A percentile compares a stretch with the other conserved stretches of the same genome.
These are phyloP conservation scores for Plasmopara muralis DNA, from an alignment of 352 stramenopile genomes.

Conservation along the genomic window DNA sequence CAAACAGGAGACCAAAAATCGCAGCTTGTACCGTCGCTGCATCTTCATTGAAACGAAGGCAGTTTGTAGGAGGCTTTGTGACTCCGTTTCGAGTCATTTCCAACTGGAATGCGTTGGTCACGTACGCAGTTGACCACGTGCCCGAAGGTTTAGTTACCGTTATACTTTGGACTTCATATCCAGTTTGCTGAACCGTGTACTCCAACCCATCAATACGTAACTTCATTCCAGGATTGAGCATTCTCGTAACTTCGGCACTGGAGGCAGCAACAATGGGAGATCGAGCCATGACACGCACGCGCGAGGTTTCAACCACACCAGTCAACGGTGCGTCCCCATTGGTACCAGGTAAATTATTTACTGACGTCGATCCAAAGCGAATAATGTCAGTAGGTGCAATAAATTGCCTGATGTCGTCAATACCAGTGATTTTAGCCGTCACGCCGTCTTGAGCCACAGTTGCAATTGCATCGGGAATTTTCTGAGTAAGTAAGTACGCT, in stretches of 20 bases:
- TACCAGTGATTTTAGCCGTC: constrained; percentile 35
- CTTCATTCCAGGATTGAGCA: constrained; percentile 73
- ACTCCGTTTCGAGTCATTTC: constrained; percentile 32
- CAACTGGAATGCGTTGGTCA: constrained; percentile 30
- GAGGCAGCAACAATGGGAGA: constrained; percentile 44
- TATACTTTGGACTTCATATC: constrained; percentile 86
- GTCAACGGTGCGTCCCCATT: constrained; percentile 66
- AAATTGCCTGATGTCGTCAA: constrained; percentile 61
- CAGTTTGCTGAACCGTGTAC: constrained; percentile 85
- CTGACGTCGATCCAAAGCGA: constrained; percentile 41
- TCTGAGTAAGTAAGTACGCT: constrained; percentile 40
- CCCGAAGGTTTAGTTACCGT: constrained; percentile 29
- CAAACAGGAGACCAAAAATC: constrained; percentile 8
- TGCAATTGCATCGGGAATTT: constrained; percentile 47
- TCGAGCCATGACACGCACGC: constrained; percentile 27
- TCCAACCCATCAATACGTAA: constrained; percentile 84
- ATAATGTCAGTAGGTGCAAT: constrained; percentile 58
- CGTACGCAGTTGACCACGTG: constrained; percentile 19
- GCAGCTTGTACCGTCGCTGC: constrained; percentile 9
- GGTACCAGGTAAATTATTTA: constrained; percentile 40
- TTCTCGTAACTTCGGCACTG: constrained; percentile 27
- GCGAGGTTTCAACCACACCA: constrained; percentile 38
- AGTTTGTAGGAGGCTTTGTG: constrained; percentile 24
- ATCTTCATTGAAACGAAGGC: constrained; percentile 35
- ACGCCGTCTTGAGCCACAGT: constrained; percentile 47